Evolutionary conservation across 2,329 filamentous ascomycete species (phyloP).

Genomic region (Diaporthe capsici): DNA sequence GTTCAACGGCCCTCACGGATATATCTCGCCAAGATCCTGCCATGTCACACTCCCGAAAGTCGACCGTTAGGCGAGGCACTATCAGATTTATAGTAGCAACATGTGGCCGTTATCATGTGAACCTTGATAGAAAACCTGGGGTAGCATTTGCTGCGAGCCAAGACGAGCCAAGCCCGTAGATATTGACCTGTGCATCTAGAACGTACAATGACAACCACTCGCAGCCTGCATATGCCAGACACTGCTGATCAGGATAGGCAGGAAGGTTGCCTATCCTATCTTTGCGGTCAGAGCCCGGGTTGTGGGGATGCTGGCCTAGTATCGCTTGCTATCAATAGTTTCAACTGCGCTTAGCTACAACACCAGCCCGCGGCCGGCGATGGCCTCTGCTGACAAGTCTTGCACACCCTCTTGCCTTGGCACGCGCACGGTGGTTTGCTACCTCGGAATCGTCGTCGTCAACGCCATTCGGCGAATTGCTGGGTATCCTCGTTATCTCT

Average conservation of each 20-base stretch:
- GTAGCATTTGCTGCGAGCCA: slow-evolving; percentile 26
- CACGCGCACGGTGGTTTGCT: background rate
- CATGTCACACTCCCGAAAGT: background rate
- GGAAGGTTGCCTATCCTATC: slow-evolving; percentile 13
- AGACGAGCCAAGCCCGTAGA: slow-evolving; percentile 20
- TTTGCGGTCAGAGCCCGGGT: background rate
- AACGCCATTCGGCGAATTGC: background rate
- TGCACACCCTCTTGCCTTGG: slow-evolving; percentile 6
- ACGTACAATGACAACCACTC: background rate
- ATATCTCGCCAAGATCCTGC: background rate
- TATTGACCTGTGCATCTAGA: slow-evolving; percentile 9
- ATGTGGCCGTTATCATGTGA: slow-evolving; percentile 13
- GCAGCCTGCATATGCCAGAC: slow-evolving; percentile 11
- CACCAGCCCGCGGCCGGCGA: background rate
- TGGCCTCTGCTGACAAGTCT: slow-evolving; percentile 10
- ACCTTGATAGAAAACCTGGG: slow-evolving; percentile 31
- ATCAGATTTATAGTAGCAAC: background rate
- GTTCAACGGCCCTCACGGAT: background rate
- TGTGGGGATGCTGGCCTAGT: background rate
- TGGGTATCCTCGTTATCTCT: slow-evolving; percentile 2
- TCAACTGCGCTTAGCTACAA: background rate
- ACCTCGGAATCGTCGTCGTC: background rate
- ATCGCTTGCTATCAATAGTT: slow-evolving; percentile 10
- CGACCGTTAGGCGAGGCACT: background rate
- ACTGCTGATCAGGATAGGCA: slow-evolving; percentile 15